These are phyloP conservation scores for Megacollybia platyphylla DNA, from an alignment of 1,284 basidiomycete genomes.

Conservation along the genomic window DNA sequence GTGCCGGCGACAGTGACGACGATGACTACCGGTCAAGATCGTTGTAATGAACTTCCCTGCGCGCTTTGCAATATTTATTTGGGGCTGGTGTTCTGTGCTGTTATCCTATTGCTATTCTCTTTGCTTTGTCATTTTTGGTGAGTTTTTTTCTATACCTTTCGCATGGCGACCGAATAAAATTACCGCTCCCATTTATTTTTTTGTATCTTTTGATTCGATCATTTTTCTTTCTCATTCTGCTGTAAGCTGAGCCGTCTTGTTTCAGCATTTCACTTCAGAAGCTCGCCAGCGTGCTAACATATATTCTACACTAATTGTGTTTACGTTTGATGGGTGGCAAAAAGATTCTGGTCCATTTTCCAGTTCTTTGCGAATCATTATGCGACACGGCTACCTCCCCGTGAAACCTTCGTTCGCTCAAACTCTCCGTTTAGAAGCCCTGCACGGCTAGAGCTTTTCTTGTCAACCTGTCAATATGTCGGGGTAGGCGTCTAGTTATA, in stretches of 20 bases:
- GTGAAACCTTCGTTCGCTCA: too few relatives aligned
- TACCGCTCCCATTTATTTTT: not conserved
- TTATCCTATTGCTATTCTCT: not conserved
- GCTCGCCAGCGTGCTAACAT: not conserved
- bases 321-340: too few relatives aligned
- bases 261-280: not conserved
- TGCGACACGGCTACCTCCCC: too few relatives aligned
- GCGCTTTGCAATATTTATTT: not conserved
- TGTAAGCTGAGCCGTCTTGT: not conserved
- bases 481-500: too few relatives aligned
- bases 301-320: too few relatives aligned
- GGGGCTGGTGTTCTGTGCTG: not conserved
- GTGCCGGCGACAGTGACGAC: not conserved
- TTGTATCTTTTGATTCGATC: not conserved
- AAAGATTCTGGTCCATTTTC: too few relatives aligned
- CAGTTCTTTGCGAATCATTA: too few relatives aligned
- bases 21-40: slow-evolving; percentile 1
- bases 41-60: not conserved
- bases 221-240: not conserved
- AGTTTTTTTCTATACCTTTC: not conserved
- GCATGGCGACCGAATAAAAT: not conserved
- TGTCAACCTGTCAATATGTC: too few relatives aligned
- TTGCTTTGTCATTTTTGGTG: slow-evolving; percentile 2
- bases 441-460: too few relatives aligned
- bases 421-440: too few relatives aligned